Base-by-base conservation (phyloP, 1,139 yeast genomes). In the Tardiomyces depauwii region DNA sequence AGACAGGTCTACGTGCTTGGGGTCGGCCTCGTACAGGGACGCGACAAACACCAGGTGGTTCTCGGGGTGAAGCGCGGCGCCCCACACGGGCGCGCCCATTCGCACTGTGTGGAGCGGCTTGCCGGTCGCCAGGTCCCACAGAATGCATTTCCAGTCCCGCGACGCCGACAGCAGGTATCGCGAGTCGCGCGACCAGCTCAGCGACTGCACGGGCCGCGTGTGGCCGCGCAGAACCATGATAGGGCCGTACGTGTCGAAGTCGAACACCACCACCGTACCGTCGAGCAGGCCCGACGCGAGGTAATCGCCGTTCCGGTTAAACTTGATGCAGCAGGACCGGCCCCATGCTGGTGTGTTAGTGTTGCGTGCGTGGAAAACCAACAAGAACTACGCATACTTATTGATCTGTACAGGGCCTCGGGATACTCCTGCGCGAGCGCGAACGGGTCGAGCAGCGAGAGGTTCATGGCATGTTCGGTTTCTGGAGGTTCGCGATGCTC, bases 401-500 rank as follows among this genome's bases (percentile, higher is more conserved):
- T 67, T 0, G 89, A 78, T 50, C 77, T 78, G 2, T 84, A 75
- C 23, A 87, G 73, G 1, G 83, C 74, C 54, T 89, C 96, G 0
- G 98, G 98, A 57, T 78, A 89, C 60, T 89, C 98, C 59, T 87
- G 89, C 13, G 95, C 82, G 38, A 89, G 88, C 5, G 94, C 80
- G 62, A 88, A 87, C 2, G 97, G 97, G 63, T 89, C 97, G 54
- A 86, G 78, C 19, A 89, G 71, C n/a, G 94, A 74, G 44, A 87
- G 72, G 63, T 89, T 89, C 95, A 85, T 83, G 41, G 7, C 33
- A n/a, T 36, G n/a, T n/a, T n/a, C n/a, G n/a, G n/a, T n/a, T n/a
- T n/a, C n/a, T n/a, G n/a, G n/a, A n/a, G n/a, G n/a, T n/a, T n/a
- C n/a, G n/a, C n/a, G n/a, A n/a, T n/a, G n/a, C n/a, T n/a, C n/a